Base-by-base conservation (phyloP, 2,329 filamentous ascomycete species). In the Apiospora kogelbergensis region DNA sequence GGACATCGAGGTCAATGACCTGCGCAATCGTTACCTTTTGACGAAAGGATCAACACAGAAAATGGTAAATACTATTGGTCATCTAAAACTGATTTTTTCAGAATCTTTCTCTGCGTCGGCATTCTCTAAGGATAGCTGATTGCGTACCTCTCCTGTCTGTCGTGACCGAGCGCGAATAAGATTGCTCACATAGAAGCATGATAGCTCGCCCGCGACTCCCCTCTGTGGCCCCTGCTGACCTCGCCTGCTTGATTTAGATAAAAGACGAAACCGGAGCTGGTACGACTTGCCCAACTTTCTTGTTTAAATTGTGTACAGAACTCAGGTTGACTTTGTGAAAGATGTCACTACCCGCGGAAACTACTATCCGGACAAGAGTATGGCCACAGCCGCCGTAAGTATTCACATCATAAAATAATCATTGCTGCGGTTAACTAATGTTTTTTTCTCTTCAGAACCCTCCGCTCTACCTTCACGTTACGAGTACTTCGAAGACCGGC, bases 261-360 rank as follows among this genome's bases (percentile, higher is more conserved):
- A 97, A 97, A 91, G 95, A 98, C 86, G 94, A 98, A 79, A 98
- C 95, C 91, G 96, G 96, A 88, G 95, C 96, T 88, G 96, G 96
- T 99, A 99, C 91, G 95, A 89, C 86, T 84, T 81, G 84, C 83
- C 82, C 84, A 80, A 81, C 80, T 82, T 81, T 80, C 77, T 80
- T 48, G 11, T 53, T 81, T 82, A 82, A 76, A 81, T 80, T 80
- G 76, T 82, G 81, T 81, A 83, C 80, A 84, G 84, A 84, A 81
- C 81, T 78, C 81, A 88, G 82, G 79, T 89, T 89, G 84, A 89
- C 85, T 81, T 80, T 82, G 24, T 26, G 83, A 82, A 94, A 98
- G 96, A 99, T 95, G 94, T 99, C 86, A 99, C 96, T 65, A 98
- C 95, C 70, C 92, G 95, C 79, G 96, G 96, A 83, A 95, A 91